These are phyloP conservation scores for Volvariella volvacea DNA, from an alignment of 1,284 basidiomycete genomes.

Conservation along the genomic window DNA sequence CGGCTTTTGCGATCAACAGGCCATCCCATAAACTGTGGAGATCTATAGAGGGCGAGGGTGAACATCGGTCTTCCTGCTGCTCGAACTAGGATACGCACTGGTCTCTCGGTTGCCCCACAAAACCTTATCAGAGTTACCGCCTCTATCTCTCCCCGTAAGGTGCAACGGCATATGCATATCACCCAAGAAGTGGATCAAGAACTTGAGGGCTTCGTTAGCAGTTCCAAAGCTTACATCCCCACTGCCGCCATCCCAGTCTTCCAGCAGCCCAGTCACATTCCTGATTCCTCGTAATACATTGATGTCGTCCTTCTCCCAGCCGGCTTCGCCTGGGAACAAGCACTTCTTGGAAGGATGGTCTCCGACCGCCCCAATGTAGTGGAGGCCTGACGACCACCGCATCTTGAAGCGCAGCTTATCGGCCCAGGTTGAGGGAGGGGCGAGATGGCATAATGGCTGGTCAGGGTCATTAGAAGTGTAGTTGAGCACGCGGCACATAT, in stretches of 20 bases:
- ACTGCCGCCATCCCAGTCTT: slow-evolving; percentile 29
- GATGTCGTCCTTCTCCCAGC: slow-evolving; percentile 67
- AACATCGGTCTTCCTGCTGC: not conserved
- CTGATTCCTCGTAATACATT: slow-evolving; percentile 75
- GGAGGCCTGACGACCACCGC: slow-evolving; percentile 63
- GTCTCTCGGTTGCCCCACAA: slow-evolving; percentile 62
- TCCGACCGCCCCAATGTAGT: slow-evolving; percentile 68
- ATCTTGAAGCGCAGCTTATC: slow-evolving; percentile 62
- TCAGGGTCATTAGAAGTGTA: slow-evolving; percentile 30
- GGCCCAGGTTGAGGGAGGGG: slow-evolving; percentile 84
- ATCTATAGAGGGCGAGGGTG: slow-evolving; percentile 33
- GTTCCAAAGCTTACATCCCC: slow-evolving; percentile 8
- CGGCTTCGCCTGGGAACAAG: slow-evolving; percentile 67
- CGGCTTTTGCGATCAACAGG: slow-evolving; percentile 73
- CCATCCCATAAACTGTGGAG: slow-evolving; percentile 86
- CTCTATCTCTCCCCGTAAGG: slow-evolving; percentile 77
- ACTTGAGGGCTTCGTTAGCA: slow-evolving; percentile 73
- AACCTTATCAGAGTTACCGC: slow-evolving; percentile 77
- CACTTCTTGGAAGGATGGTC: slow-evolving; percentile 78
- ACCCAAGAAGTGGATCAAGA: slow-evolving; percentile 86
- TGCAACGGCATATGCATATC: slow-evolving; percentile 92
- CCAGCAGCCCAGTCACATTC: slow-evolving; percentile 62
- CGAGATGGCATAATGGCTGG: slow-evolving; percentile 60
- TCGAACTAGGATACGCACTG: slow-evolving; percentile 35
- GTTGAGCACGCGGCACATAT: slow-evolving; percentile 68